These are phyloP conservation scores for Rhododendron williamsianum DNA, from an alignment of 148 eudicot genomes.

Conservation along the genomic window DNA sequence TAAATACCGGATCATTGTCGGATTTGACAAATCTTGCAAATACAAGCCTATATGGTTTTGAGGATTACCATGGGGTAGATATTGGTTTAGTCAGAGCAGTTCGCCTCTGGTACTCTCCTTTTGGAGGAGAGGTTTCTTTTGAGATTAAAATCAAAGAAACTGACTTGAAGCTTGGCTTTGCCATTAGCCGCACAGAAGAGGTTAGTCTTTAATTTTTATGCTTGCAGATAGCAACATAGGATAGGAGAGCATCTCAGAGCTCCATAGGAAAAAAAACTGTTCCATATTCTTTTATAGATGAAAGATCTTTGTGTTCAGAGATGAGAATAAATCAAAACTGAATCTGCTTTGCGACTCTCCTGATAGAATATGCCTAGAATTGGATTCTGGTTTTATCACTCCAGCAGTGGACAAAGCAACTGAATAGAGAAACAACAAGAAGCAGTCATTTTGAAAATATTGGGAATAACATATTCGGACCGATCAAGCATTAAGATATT, in stretches of 20 bases:
- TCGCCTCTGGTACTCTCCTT: conserved; percentile 82
- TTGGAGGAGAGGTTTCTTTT: conserved; percentile 50
- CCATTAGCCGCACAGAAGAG: conserved; percentile 74
- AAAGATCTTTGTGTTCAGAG: not conserved
- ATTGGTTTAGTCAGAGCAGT: conserved; percentile 79
- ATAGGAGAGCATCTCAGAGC: not conserved
- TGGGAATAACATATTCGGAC: not conserved
- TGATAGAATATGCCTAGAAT: not conserved
- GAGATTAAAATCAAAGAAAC: conserved; percentile 51
- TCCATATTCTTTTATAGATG: not conserved
- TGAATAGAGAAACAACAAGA: not conserved
- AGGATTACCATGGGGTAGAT: conserved; percentile 88
- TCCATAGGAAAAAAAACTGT: not conserved
- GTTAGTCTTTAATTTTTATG: conserved; percentile 18
- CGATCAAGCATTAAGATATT: not conserved
- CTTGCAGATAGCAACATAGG: not conserved
- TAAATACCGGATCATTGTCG: conserved; percentile 60
- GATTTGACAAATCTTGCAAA: conserved; percentile 71
- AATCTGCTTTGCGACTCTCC: no score
- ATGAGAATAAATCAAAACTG: not conserved
- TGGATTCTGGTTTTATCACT: not conserved
- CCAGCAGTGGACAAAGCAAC: conserved; percentile 4
- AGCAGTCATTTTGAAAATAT: not conserved
- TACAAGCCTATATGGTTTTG: conserved; percentile 78
- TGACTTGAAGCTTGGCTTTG: conserved; percentile 70